Evolutionary conservation across 2,329 filamentous ascomycete genomes (phyloP).

Genomic region (Exophiala oligosperma): DNA sequence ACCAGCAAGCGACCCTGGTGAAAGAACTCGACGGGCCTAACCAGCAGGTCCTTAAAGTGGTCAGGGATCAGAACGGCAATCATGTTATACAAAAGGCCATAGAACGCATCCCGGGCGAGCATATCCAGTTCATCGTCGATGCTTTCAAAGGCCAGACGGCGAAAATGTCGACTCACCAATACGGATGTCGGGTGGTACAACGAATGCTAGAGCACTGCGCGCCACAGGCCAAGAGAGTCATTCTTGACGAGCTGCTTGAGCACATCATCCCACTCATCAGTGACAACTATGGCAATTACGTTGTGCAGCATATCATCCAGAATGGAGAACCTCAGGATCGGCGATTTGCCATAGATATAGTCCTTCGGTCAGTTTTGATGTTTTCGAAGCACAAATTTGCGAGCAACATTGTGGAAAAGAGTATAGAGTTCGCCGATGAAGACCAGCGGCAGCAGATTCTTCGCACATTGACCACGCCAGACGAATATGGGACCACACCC

Average conservation of each 20-base stretch:
- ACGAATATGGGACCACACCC: slow-evolving; percentile 66
- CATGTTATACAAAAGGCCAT: slow-evolving; percentile 96
- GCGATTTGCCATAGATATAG: slow-evolving; percentile 68
- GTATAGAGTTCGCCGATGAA: slow-evolving; percentile 69
- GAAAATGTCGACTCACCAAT: slow-evolving; percentile 73
- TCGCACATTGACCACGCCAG: slow-evolving; percentile 58
- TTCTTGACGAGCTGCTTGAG: slow-evolving; percentile 76
- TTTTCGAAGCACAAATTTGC: slow-evolving; percentile 95
- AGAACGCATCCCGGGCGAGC: slow-evolving; percentile 71
- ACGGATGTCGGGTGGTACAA: slow-evolving; percentile 91
- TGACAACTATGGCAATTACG: slow-evolving; percentile 94
- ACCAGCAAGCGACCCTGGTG: slow-evolving; percentile 82
- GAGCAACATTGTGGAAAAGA: slow-evolving; percentile 96
- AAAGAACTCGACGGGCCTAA: slow-evolving; percentile 86
- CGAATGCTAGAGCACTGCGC: slow-evolving; percentile 83
- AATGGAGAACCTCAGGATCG: slow-evolving; percentile 74
- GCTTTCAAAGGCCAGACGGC: slow-evolving; percentile 75
- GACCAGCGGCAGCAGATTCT: slow-evolving; percentile 71
- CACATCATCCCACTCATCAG: slow-evolving; percentile 72
- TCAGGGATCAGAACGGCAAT: slow-evolving; percentile 89
- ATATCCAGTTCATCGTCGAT: slow-evolving; percentile 83
- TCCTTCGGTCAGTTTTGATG: slow-evolving; percentile 68
- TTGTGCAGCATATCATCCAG: slow-evolving; percentile 86
- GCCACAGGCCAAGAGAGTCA: slow-evolving; percentile 66
- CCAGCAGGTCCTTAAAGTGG: slow-evolving; percentile 70